Base-by-base conservation (phyloP, 176 grass and related monocot species). In the Paspalum vaginatum region DNA sequence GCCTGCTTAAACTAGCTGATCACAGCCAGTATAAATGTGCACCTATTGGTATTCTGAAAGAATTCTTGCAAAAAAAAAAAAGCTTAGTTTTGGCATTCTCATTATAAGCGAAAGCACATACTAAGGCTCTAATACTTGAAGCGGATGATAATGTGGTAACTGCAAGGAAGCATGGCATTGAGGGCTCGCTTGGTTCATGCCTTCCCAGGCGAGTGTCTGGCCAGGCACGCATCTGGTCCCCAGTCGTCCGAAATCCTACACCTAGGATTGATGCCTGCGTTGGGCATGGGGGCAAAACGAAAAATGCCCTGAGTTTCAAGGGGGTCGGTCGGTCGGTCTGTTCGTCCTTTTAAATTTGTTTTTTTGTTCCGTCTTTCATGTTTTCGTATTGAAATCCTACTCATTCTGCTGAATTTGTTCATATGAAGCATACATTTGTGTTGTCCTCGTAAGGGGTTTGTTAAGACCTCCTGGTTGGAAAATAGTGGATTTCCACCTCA, bases 41-140 rank as follows among this genome's bases (percentile, higher is more conserved):
- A 48, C 25, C 32, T 53, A 32, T 5, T 17, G 15, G 57, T 37
- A 63, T 6, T 51, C 45, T 13, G 26, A 78, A 50, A 26, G 13
- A 56, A 25, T 1, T 73, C 37, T 4, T 61, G 1, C 57, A 72
- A 17, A 72, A 72, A 47, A 61, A 72, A 17, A 72, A 72, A 47
- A 61, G 11, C 38, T 38, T 16, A 21, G 7, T 45, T 72, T 72
- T 48, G 22, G 37, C 64, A 26, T 47, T 47, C n/a, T 32, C 32
- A 32, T 32, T 32, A 32, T 32, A 32, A 32, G 32, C 32, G 32
- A 32, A 32, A 32, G 32, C 32, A 32, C 54, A 37, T 65, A 44
- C 27, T 47, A 39, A 70, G 76, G 8, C 51, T 82, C 18, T 64
- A 64, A 4, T 47, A 4, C 63, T 77, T 69, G 53, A 58, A 81